These are phyloP conservation scores for Trichoderma atrobrunneum DNA, from an alignment of 2,329 filamentous ascomycete species.

Conservation along the genomic window DNA sequence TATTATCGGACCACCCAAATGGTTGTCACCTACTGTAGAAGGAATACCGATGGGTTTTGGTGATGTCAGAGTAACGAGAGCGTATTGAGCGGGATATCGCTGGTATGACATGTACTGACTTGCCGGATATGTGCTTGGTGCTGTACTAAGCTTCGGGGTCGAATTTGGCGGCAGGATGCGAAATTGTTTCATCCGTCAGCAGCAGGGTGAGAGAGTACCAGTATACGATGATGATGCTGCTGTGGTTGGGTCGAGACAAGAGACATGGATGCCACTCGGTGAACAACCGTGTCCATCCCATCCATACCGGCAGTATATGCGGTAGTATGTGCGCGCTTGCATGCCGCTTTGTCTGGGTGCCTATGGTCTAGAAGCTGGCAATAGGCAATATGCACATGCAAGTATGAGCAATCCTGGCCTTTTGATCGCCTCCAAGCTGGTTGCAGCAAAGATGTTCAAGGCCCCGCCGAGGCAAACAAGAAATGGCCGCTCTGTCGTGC, in stretches of 20 bases:
- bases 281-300: background rate
- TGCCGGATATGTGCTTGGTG: background rate
- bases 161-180: background rate
- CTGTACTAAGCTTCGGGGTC: background rate
- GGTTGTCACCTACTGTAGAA: conserved; percentile 6
- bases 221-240: background rate
- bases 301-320: background rate
- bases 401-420: background rate
- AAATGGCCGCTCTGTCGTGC: background rate
- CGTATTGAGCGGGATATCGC: background rate
- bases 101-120: background rate
- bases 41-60: background rate
- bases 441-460: background rate
- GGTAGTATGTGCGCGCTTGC: background rate
- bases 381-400: background rate
- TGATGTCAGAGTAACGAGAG: background rate
- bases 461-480: background rate
- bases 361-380: too few relatives aligned
- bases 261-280: background rate
- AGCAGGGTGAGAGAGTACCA: background rate
- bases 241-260: background rate
- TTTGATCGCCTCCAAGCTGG: background rate
- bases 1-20: conserved; percentile 4
- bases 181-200: conserved; percentile 4
- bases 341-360: background rate